Conservation (phyloP, 1,284 basidiomycete genomes). For the Singerocomus rubriflavus region DNA sequence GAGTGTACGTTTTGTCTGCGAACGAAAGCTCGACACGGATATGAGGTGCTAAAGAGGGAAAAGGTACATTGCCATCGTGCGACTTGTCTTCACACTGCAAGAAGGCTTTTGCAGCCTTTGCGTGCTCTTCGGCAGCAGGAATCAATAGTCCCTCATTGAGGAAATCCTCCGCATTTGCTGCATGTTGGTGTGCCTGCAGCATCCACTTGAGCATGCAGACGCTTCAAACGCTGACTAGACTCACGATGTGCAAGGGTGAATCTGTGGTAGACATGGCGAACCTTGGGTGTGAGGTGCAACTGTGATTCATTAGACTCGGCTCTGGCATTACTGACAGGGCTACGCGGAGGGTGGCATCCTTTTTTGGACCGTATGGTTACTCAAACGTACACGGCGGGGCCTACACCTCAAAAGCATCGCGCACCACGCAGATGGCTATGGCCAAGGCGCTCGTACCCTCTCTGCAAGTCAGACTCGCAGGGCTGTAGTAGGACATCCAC, state of each 20-base stretch:
- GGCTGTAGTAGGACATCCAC: too few relatives aligned
- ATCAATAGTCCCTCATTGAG: constrained; percentile 60
- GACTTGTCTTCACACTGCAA: constrained; percentile 65
- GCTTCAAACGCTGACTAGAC: not conserved
- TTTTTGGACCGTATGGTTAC: constrained; percentile 5
- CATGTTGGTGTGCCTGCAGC: constrained; percentile 73
- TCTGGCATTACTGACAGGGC: not conserved
- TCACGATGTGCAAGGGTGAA: constrained; percentile 31
- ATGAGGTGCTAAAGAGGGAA: constrained; percentile 7
- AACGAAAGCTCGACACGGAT: constrained; percentile 13
- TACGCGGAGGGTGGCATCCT: constrained; percentile 7
- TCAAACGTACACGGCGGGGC: too few relatives aligned
- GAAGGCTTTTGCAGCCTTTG: constrained; percentile 72
- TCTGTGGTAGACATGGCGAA: constrained; percentile 22
- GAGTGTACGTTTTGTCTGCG: constrained; percentile 72
- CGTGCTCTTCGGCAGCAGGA: constrained; percentile 60
- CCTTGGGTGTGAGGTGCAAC: not conserved
- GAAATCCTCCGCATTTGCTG: constrained; percentile 73
- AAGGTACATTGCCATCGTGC: constrained; percentile 63
- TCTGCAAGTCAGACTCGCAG: too few relatives aligned
- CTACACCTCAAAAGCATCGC: too few relatives aligned
- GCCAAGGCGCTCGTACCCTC: too few relatives aligned
- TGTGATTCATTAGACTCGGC: not conserved
- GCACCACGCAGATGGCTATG: too few relatives aligned
- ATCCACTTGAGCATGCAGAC: not conserved